Conservation (phyloP, 1,139 yeast species). For the Arxiozyma bovina region DNA sequence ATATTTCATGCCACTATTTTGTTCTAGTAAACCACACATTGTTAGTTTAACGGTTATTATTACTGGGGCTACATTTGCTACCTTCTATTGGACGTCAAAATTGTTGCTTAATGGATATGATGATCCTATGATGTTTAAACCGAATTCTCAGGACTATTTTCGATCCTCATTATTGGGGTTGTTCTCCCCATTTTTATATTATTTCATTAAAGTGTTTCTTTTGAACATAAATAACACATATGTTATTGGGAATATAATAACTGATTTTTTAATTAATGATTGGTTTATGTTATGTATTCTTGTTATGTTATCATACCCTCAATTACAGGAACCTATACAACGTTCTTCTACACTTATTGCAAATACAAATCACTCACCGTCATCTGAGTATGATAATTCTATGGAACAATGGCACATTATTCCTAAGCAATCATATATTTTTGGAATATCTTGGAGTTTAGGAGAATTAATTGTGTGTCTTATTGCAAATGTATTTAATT, state of each 20-base stretch:
- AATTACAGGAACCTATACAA: constrained; percentile 20
- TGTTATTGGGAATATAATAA: constrained; percentile 18
- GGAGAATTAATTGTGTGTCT: constrained; percentile 26
- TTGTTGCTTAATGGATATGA: constrained; percentile 20
- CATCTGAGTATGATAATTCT: background rate
- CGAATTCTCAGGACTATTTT: constrained; percentile 32
- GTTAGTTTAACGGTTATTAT: constrained; percentile 14
- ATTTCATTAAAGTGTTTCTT: constrained; percentile 24
- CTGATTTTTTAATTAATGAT: constrained; percentile 29
- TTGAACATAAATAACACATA: constrained; percentile 17
- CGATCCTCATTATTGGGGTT: constrained; percentile 29
- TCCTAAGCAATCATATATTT: constrained; percentile 30
- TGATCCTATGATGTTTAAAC: constrained; percentile 27
- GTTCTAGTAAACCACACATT: constrained; percentile 24
- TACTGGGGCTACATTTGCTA: constrained; percentile 12
- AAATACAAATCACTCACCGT: background rate
- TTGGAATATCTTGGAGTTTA: constrained; percentile 31
- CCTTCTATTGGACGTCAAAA: constrained; percentile 18
- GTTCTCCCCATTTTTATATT: constrained; percentile 28
- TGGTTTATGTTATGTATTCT: constrained; percentile 27
- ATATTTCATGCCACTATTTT: constrained; percentile 29
- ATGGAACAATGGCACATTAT: constrained; percentile 28
- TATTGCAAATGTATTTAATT: constrained; percentile 20
- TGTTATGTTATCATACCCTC: constrained; percentile 31
- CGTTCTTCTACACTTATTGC: background rate